These are phyloP conservation scores for Fusarium staphyleae DNA, from an alignment of 2,329 filamentous ascomycete genomes.

Conservation along the genomic window DNA sequence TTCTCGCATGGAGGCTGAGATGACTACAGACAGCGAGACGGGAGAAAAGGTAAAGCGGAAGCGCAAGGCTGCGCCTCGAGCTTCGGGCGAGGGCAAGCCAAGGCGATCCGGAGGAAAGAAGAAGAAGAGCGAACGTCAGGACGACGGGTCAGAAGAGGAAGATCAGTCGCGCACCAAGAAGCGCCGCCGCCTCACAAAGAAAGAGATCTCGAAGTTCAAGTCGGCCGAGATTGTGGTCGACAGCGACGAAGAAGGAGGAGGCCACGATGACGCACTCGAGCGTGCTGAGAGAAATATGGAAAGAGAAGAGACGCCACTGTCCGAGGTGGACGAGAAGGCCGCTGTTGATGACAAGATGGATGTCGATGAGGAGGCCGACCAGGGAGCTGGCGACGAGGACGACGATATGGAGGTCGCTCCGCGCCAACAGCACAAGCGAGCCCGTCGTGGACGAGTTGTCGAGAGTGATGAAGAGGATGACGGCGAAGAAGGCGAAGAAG, in stretches of 20 bases:
- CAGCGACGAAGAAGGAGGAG: slow-evolving; percentile 64
- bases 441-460: slow-evolving; percentile 59
- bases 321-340: slow-evolving; percentile 48
- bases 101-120: slow-evolving; percentile 58
- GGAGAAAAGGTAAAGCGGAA: slow-evolving; percentile 83
- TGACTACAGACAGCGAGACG: slow-evolving; percentile 82
- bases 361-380: slow-evolving; percentile 53
- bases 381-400: slow-evolving; percentile 55
- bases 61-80: slow-evolving; percentile 61
- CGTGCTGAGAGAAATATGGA: slow-evolving; percentile 54
- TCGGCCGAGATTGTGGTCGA: slow-evolving; percentile 84
- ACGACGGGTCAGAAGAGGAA: slow-evolving; percentile 55
- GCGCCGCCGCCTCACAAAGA: slow-evolving; percentile 64
- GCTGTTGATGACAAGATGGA: slow-evolving; percentile 59
- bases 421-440: slow-evolving; percentile 54
- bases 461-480: slow-evolving; percentile 62
- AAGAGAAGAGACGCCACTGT: slow-evolving; percentile 46
- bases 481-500: slow-evolving; percentile 45
- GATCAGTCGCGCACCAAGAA: slow-evolving; percentile 62
- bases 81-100: slow-evolving; percentile 52
- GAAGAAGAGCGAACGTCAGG: slow-evolving; percentile 49
- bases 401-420: slow-evolving; percentile 57
- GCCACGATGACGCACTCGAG: slow-evolving; percentile 54
- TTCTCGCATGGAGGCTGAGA: slow-evolving; percentile 68
- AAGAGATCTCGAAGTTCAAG: slow-evolving; percentile 74